phyloP scores from a whole-genome alignment of 73 alveolate species.

The Paramecium tetraurelia region DNA sequence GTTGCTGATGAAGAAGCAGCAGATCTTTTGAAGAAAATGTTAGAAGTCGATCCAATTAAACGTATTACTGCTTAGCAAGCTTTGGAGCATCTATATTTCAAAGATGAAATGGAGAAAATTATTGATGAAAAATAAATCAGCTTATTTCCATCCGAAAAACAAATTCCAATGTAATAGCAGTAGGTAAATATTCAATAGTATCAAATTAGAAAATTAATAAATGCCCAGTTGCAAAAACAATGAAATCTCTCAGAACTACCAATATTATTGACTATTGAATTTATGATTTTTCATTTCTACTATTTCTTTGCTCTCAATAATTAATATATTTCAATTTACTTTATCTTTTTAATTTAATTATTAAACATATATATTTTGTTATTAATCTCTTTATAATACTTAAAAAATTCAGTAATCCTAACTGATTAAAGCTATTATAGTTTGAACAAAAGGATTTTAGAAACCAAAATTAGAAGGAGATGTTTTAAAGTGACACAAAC shows the following conservation, averaged over 20 bases:
- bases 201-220: not conserved
- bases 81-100: not conserved
- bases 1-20: not conserved
- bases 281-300: not conserved
- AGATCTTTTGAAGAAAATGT: not conserved
- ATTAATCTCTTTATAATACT: no score
- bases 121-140: not conserved
- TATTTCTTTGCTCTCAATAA: not conserved
- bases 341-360: no score
- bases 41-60: not conserved
- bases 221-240: not conserved
- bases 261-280: not conserved
- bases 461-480: no score
- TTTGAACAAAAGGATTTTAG: no score
- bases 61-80: not conserved
- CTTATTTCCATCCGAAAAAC: not conserved
- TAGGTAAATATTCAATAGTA: not conserved
- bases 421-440: no score
- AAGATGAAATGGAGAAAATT: not conserved
- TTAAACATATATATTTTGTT: no score
- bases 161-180: not conserved
- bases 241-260: not conserved
- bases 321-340: no score
- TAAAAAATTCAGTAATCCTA: no score
- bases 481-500: no score